Conservation (phyloP, 2,329 filamentous ascomycete species). For the Ophidiomyces ophidiicola region DNA sequence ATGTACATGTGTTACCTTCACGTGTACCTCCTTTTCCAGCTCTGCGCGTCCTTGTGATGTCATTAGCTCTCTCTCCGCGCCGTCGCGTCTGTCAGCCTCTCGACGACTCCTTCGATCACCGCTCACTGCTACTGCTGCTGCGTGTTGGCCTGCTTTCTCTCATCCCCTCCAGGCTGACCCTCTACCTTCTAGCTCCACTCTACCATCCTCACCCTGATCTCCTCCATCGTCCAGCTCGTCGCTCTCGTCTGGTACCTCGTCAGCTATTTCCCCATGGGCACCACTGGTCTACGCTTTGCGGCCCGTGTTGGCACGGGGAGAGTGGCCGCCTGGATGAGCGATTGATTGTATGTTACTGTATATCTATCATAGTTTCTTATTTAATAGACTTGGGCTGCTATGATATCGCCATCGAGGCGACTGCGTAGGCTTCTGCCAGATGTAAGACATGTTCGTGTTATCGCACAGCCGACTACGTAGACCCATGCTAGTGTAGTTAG, state of each 20-base stretch:
- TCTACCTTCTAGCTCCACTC: conserved; percentile 54
- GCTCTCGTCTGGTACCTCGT: conserved; percentile 86
- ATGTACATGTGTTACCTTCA: conserved; percentile 9
- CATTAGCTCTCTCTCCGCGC: neutral
- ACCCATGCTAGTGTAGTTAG: no score
- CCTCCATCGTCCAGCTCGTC: conserved; percentile 69
- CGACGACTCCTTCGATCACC: neutral
- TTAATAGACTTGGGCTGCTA: no score
- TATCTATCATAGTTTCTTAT: neutral
- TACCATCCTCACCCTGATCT: conserved; percentile 72
- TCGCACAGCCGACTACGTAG: no score
- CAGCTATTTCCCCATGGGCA: conserved; percentile 97
- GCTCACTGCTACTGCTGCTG: neutral
- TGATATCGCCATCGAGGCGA: no score
- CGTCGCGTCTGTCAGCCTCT: neutral
- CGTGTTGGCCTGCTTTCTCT: neutral
- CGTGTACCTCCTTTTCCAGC: conserved; percentile 1
- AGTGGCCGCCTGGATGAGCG: conserved; percentile 77
- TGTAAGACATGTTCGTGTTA: no score
- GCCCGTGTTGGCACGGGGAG: conserved; percentile 74
- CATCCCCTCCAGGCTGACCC: conserved; percentile 2
- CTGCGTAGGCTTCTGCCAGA: no score
- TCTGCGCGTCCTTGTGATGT: conserved; percentile 7
- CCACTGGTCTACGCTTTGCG: conserved; percentile 71
- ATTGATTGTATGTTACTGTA: conserved; percentile 33